Percentiles rank a stretch among this genome's conserved stretches.
phyloP scores from a whole-genome alignment of 2,329 filamentous ascomycete genomes.

The Talaromyces sp. region DNA sequence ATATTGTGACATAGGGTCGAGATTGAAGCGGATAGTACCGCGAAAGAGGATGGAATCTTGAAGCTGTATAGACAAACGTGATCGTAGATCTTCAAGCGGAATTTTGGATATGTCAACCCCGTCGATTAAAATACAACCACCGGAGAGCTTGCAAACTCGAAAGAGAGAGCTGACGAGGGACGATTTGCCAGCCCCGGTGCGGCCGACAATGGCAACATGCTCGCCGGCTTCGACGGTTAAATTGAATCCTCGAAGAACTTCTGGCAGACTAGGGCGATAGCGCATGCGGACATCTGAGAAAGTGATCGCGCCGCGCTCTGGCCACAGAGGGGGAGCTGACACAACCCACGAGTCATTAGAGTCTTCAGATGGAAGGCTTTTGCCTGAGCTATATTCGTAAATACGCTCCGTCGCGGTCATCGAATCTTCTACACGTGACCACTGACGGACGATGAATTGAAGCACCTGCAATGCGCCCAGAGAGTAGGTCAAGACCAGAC shows the following conservation, averaged over 20 bases:
- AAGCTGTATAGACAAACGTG: slow-evolving; percentile 73
- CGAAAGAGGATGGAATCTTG: slow-evolving; percentile 81
- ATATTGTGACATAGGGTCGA: slow-evolving; percentile 73
- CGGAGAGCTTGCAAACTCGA: slow-evolving; percentile 68
- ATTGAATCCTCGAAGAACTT: slow-evolving; percentile 68
- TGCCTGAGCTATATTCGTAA: slow-evolving; percentile 69
- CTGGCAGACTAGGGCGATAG: slow-evolving; percentile 69
- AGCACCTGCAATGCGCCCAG: slow-evolving; percentile 70
- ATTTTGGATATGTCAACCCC: slow-evolving; percentile 72
- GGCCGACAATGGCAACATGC: slow-evolving; percentile 70
- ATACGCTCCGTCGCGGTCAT: slow-evolving; percentile 79
- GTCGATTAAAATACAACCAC: slow-evolving; percentile 68
- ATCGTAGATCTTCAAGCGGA: slow-evolving; percentile 66
- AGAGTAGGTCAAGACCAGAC: slow-evolving; percentile 59
- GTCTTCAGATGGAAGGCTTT: slow-evolving; percentile 37
- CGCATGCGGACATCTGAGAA: slow-evolving; percentile 69
- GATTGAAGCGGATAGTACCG: slow-evolving; percentile 71
- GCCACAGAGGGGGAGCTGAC: slow-evolving; percentile 68
- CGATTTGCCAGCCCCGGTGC: slow-evolving; percentile 76
- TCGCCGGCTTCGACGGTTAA: slow-evolving; percentile 67
- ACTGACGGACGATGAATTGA: slow-evolving; percentile 62
- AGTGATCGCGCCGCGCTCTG: slow-evolving; percentile 68
- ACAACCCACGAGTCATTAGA: neutral
- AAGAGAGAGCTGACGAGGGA: slow-evolving; percentile 73
- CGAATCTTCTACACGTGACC: slow-evolving; percentile 69